These are phyloP conservation scores for Aureobasidium sp. DNA, from an alignment of 2,329 filamentous ascomycete species.

Conservation along the genomic window DNA sequence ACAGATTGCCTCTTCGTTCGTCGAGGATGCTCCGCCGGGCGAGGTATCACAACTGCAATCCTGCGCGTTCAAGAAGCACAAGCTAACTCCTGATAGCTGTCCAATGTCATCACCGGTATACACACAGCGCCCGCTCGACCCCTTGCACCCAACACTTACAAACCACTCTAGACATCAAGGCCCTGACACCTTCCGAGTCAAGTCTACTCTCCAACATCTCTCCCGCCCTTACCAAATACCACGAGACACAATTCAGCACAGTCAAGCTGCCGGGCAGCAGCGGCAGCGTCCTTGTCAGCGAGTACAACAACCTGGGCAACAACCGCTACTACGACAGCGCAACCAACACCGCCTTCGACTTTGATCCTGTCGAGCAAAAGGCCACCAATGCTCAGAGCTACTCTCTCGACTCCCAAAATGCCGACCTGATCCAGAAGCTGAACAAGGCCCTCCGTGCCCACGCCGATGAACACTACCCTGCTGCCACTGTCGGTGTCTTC, in stretches of 20 bases:
- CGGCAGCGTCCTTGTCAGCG: conserved; percentile 65
- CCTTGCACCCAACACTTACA: background rate
- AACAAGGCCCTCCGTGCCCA: conserved; percentile 69
- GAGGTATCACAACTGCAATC: conserved; percentile 54
- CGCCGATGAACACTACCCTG: conserved; percentile 80
- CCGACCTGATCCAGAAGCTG: conserved; percentile 75
- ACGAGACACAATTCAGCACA: conserved; percentile 85
- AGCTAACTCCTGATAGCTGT: conserved; percentile 50
- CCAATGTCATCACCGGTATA: conserved; percentile 79
- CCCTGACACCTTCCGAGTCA: conserved; percentile 63
- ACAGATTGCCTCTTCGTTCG: conserved; percentile 59
- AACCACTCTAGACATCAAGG: conserved; percentile 67
- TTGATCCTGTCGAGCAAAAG: conserved; percentile 81
- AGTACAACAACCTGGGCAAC: conserved; percentile 71
- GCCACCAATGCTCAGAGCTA: conserved; percentile 76
- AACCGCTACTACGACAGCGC: conserved; percentile 86
- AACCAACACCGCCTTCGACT: conserved; percentile 77
- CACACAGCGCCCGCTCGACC: conserved; percentile 4
- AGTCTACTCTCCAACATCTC: conserved; percentile 62
- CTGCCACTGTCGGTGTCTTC: conserved; percentile 72
- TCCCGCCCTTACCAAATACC: conserved; percentile 88
- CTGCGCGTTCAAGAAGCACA: conserved; percentile 13
- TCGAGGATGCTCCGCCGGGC: conserved; percentile 89
- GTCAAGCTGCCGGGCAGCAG: conserved; percentile 83
- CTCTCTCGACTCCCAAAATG: conserved; percentile 64